Conservation (phyloP, 1,284 basidiomycete species). For the Fomitopsis schrenkii region DNA sequence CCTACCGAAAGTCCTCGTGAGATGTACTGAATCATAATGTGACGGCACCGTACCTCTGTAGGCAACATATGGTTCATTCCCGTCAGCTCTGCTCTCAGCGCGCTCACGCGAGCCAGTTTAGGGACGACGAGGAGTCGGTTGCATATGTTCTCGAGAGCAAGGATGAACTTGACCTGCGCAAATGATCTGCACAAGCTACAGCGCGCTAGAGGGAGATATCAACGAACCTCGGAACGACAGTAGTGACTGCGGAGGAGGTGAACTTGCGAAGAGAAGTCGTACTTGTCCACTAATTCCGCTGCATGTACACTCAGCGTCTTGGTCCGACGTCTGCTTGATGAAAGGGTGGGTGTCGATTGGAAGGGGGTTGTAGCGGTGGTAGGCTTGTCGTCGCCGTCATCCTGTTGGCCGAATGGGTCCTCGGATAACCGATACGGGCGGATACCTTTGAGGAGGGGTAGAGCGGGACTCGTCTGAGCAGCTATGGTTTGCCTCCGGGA, state of each 20-base stretch:
- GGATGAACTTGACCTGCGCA: slow-evolving; percentile 76
- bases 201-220: slow-evolving; percentile 8
- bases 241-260: slow-evolving; percentile 86
- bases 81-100: slow-evolving; percentile 93
- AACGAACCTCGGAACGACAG: slow-evolving; percentile 81
- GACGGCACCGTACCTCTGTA: slow-evolving; percentile 65
- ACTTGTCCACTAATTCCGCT: slow-evolving; percentile 61
- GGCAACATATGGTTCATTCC: slow-evolving; percentile 95
- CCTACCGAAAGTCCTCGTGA: slow-evolving; percentile 37
- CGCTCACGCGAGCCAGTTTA: slow-evolving; percentile 91
- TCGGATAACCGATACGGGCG: slow-evolving; percentile 56
- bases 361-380: slow-evolving; percentile 40
- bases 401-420: slow-evolving; percentile 71
- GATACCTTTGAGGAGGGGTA: slow-evolving; percentile 48
- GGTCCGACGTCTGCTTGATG: slow-evolving; percentile 41
- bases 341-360: slow-evolving; percentile 65
- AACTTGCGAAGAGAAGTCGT: slow-evolving; percentile 63
- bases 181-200: slow-evolving; percentile 7
- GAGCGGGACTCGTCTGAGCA: slow-evolving; percentile 68
- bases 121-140: slow-evolving; percentile 91
- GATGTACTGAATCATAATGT: slow-evolving; percentile 5
- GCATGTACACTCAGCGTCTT: slow-evolving; percentile 40
- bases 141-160: slow-evolving; percentile 89
- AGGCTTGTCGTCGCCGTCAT: slow-evolving; percentile 25
- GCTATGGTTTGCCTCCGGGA: slow-evolving; percentile 48